Evolutionary conservation across 805 yeast genomes (phyloP), one percentile per base, ranked within the genome.

Genomic region (Cyberlindnera sargentensis): DNA sequence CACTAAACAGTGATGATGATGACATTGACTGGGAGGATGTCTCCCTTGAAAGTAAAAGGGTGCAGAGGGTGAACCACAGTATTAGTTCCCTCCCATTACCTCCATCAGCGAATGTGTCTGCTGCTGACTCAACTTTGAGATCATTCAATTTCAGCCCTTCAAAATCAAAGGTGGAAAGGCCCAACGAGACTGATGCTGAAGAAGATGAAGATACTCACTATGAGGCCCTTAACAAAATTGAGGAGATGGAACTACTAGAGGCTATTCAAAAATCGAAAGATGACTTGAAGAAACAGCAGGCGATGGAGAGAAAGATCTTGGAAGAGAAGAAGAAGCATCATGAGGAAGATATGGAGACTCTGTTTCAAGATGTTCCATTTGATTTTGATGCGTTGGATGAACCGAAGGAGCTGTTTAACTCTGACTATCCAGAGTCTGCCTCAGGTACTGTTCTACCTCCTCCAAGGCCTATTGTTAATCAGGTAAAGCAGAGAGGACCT

Each of bases 1-100:
- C 27, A 4, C 15, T 31, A 26, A 60, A 52, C 25, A 56, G 55
- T 10, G 43, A 42, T 6, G 48, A 40, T 2, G 66, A 60, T 23
- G 75, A 68, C 10, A 65, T 71, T 27, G 89, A 80, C 35, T 81
- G 85, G 81, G 90, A 84, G 53, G 95, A 85, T 49, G 84, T 84
- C 4, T 72, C 71, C 9, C 44, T 73, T 7, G 60, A 63, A 29
- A 45, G 55, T 1, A 52, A 53, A 36, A 46, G 43, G 33, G 47
- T 51, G 8, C 47, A 47, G 29, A 52, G 55, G 36, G 63, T 61
- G 39, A 68, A 68, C 49, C 68, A 62, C 38, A 71, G 80, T 3
- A 57, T 74, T 8, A 65, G 66, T 38, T 63, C 72, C 2, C 56
- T 70, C 24, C 62, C 70, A n/a, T 51, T 70, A 36, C 68, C 73